Evolutionary conservation across 352 stramenopile genomes (phyloP).

Genomic region (Phytopythium litorale): DNA sequence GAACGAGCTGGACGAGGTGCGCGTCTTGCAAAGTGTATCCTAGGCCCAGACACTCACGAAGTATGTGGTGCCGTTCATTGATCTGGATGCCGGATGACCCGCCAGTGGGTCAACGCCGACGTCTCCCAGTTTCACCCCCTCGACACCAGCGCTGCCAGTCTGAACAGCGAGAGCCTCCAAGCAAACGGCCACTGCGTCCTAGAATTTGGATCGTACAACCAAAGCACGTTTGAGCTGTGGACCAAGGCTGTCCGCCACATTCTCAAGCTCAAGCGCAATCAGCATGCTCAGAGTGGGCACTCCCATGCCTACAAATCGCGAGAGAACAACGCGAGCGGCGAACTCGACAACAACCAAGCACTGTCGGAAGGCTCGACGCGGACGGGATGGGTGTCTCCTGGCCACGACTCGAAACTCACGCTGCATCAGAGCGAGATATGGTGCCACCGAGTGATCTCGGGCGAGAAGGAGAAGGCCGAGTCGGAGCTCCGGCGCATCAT

Average conservation of each 20-base stretch:
- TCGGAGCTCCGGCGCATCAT: conserved; percentile 79
- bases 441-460: conserved; percentile 76
- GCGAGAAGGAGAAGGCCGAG: conserved; percentile 80
- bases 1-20: conserved; percentile 72
- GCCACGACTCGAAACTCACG: conserved; percentile 78
- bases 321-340: neutral
- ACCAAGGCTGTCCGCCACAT: conserved; percentile 78
- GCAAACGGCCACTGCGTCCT: conserved; percentile 62
- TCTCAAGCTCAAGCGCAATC: conserved; percentile 49
- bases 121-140: conserved; percentile 25
- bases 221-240: conserved; percentile 85
- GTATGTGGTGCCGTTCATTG: neutral
- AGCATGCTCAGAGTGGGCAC: conserved; percentile 12
- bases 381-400: conserved; percentile 67
- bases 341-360: conserved; percentile 13
- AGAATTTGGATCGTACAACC: conserved; percentile 77
- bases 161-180: conserved; percentile 19
- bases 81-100: neutral
- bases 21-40: neutral
- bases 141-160: neutral
- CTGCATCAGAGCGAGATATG: conserved; percentile 84
- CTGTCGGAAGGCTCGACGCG: conserved; percentile 4
- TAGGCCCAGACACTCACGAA: neutral
- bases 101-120: conserved; percentile 71
- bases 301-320: conserved; percentile 3